Conservation (phyloP, 768 basidiomycete genomes). For the Trametes cinnabarina region DNA sequence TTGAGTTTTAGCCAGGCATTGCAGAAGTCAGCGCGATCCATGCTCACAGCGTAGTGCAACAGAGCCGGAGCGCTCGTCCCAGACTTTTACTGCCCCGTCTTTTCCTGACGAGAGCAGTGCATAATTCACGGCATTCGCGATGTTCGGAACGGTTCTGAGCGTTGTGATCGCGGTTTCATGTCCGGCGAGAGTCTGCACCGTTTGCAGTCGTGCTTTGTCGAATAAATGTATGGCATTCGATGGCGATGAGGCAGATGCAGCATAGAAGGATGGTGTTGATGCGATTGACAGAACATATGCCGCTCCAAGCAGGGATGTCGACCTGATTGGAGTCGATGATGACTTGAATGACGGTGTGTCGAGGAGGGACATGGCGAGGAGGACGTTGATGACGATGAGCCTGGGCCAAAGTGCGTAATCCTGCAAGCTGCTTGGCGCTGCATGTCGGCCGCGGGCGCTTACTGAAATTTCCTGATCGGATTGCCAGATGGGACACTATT, state of each 20-base stretch:
- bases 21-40: background rate
- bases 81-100: slow-evolving; percentile 69
- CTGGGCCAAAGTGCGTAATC: background rate
- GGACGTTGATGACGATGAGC: slow-evolving; percentile 5
- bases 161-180: slow-evolving; percentile 59
- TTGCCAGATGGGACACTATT: slow-evolving; percentile 2
- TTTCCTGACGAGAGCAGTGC: slow-evolving; percentile 64
- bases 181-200: slow-evolving; percentile 48
- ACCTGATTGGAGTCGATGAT: slow-evolving; percentile 28
- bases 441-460: background rate
- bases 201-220: slow-evolving; percentile 54
- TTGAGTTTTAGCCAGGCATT: slow-evolving; percentile 30
- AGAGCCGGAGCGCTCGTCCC: slow-evolving; percentile 64
- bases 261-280: slow-evolving; percentile 46
- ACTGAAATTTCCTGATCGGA: slow-evolving; percentile 12
- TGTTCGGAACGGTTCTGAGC: slow-evolving; percentile 42
- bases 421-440: background rate
- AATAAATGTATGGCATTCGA: slow-evolving; percentile 64
- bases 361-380: slow-evolving; percentile 31
- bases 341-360: slow-evolving; percentile 30
- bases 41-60: slow-evolving; percentile 60
- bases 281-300: slow-evolving; percentile 65
- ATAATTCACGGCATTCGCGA: slow-evolving; percentile 42
- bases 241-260: slow-evolving; percentile 62
- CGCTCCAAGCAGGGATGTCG: slow-evolving; percentile 37